Percentiles rank a stretch among this genome's conserved stretches.
Conservation (phyloP, 2,329 filamentous ascomycete genomes). For the Cladophialophora psammophila region DNA sequence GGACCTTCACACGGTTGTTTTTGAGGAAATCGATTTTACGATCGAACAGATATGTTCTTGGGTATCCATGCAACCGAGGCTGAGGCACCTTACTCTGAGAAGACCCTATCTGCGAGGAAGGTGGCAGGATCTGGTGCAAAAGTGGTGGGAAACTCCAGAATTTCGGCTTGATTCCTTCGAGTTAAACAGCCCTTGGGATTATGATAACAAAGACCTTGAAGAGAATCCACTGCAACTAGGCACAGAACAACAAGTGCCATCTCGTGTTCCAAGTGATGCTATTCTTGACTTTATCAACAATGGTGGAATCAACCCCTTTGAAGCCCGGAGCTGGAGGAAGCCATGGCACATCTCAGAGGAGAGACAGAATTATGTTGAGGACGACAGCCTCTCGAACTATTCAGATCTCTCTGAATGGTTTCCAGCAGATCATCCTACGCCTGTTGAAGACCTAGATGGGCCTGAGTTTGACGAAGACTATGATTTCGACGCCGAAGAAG, state of each 20-base stretch:
- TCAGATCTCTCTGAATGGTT: slow-evolving; percentile 27
- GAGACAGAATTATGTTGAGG: neutral
- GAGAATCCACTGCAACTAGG: neutral
- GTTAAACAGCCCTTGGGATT: neutral
- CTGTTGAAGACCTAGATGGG: slow-evolving; percentile 18
- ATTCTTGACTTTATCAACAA: slow-evolving; percentile 24
- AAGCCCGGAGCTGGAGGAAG: slow-evolving; percentile 10
- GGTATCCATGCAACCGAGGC: slow-evolving; percentile 25
- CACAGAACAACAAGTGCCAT: slow-evolving; percentile 11
- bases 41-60: slow-evolving; percentile 10
- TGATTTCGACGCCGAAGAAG: slow-evolving; percentile 24
- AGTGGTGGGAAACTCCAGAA: slow-evolving; percentile 3
- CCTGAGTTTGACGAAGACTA: slow-evolving; percentile 23
- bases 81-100: slow-evolving; percentile 20
- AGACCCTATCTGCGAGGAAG: slow-evolving; percentile 7
- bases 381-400: slow-evolving; percentile 13
- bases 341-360: neutral
- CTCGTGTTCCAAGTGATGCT: slow-evolving; percentile 15
- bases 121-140: slow-evolving; percentile 17
- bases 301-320: slow-evolving; percentile 25
- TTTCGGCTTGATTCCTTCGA: slow-evolving; percentile 21
- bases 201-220: neutral
- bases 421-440: slow-evolving; percentile 11
- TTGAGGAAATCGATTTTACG: slow-evolving; percentile 16
- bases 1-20: slow-evolving; percentile 11